Evolutionary conservation across 139 green algal species (phyloP).

Genomic region (Volvox africanus): DNA sequence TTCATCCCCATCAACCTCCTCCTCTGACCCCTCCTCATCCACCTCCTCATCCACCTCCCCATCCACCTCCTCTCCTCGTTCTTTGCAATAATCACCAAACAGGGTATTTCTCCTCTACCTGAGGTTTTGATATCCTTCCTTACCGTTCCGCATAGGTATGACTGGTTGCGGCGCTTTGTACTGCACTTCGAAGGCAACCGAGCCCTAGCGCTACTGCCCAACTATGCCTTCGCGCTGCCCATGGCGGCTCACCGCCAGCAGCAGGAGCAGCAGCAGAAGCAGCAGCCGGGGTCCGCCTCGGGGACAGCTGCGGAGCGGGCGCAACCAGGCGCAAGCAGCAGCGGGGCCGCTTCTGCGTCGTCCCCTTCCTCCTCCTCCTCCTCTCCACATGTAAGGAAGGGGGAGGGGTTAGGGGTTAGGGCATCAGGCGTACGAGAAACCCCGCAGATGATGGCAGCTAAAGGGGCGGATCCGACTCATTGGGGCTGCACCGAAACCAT

Average conservation of each 20-base stretch:
- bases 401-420: no score
- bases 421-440: no score
- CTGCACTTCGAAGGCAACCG: constrained; percentile 65
- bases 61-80: no score
- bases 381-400: not conserved
- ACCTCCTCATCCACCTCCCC: no score
- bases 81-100: no score
- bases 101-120: no score
- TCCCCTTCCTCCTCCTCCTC: not conserved
- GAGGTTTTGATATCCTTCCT: no score
- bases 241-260: constrained; percentile 71
- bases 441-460: no score
- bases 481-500: no score
- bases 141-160: constrained; percentile 34
- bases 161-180: constrained; percentile 74
- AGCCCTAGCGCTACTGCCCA: constrained; percentile 83
- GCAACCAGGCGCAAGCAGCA: constrained; percentile 11
- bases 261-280: constrained; percentile 54
- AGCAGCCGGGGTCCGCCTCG: not conserved
- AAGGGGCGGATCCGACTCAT: no score
- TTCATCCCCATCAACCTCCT: no score
- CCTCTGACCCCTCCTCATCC: no score
- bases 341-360: not conserved
- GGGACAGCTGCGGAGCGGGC: not conserved
- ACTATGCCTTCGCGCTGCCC: constrained; percentile 82